Evolutionary conservation across 208 protist genomes (phyloP).

Genomic region (Zelonia costaricensis): DNA sequence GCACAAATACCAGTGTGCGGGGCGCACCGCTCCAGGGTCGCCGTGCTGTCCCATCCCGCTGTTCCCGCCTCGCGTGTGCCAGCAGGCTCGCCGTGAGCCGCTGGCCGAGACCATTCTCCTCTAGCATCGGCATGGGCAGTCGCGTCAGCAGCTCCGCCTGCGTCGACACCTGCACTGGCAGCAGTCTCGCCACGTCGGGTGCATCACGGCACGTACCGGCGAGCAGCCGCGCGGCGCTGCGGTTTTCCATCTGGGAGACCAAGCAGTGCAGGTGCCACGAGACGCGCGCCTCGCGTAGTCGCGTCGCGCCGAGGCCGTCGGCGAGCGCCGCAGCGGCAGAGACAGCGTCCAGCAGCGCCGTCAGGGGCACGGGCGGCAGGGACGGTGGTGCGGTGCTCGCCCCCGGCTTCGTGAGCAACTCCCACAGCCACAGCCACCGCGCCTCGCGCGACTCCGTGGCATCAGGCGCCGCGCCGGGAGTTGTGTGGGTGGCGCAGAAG

Average conservation of each 20-base stretch:
- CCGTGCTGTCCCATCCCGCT: conserved; percentile 7
- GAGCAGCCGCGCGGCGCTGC: conserved; percentile 25
- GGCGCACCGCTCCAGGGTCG: conserved; percentile 6
- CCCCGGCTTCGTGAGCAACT: conserved; percentile 11
- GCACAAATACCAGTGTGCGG: conserved; percentile 16
- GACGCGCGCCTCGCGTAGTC: conserved; percentile 26
- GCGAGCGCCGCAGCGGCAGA: conserved; percentile 2
- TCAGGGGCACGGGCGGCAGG: conserved; percentile 8
- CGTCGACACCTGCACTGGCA: conserved; percentile 13
- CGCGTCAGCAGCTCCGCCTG: conserved; percentile 27
- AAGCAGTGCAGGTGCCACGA: conserved; percentile 56
- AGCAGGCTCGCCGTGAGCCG: conserved; percentile 23
- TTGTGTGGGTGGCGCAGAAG: conserved; percentile 10
- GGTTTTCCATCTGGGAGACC: conserved; percentile 11
- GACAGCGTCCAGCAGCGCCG: conserved; percentile 3
- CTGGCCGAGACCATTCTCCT: conserved; percentile 7
- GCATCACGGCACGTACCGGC: conserved; percentile 8
- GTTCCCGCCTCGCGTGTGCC: background rate
- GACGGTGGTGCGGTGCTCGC: conserved; percentile 11
- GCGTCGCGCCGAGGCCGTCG: conserved; percentile 1
- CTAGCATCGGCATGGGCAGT: conserved; percentile 16
- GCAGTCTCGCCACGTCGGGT: background rate
- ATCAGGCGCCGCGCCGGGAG: background rate
- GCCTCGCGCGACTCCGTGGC: background rate
- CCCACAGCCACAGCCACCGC: conserved; percentile 28